These are phyloP conservation scores for Diaporthe citrichinensis DNA, from an alignment of 2,329 filamentous ascomycete genomes.

Conservation along the genomic window DNA sequence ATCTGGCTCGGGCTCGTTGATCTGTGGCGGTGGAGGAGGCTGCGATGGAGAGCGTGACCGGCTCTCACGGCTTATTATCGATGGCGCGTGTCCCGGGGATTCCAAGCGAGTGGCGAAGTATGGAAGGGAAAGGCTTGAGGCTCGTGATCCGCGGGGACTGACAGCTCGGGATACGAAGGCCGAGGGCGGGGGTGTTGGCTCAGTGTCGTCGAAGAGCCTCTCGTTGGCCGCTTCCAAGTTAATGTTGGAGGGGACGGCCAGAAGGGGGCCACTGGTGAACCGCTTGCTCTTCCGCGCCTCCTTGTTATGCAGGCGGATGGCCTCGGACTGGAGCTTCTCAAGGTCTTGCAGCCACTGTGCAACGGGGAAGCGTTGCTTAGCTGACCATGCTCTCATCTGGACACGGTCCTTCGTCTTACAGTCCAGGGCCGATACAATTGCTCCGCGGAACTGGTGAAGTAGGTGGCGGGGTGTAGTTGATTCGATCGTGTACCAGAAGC, in stretches of 20 bases:
- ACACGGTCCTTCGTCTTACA: slow-evolving; percentile 69
- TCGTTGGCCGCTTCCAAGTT: slow-evolving; percentile 39
- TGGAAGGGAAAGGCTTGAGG: slow-evolving; percentile 44
- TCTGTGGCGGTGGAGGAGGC: slow-evolving; percentile 8
- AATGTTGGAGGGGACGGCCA: slow-evolving; percentile 42
- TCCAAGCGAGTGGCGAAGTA: slow-evolving; percentile 40
- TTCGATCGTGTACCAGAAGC: slow-evolving; percentile 80
- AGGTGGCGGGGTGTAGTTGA: slow-evolving; percentile 74
- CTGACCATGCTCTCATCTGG: slow-evolving; percentile 75
- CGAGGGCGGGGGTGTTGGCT: slow-evolving; percentile 27
- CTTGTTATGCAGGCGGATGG: slow-evolving; percentile 65
- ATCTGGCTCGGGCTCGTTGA: slow-evolving; percentile 28
- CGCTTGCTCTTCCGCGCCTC: slow-evolving; percentile 47
- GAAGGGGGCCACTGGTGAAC: slow-evolving; percentile 40
- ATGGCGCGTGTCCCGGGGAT: slow-evolving; percentile 5
- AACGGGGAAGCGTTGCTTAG: slow-evolving; percentile 76
- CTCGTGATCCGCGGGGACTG: slow-evolving; percentile 41
- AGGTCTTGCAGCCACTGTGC: slow-evolving; percentile 77
- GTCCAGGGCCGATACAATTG: slow-evolving; percentile 72
- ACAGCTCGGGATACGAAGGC: slow-evolving; percentile 32
- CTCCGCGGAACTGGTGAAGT: slow-evolving; percentile 74
- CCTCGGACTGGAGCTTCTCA: slow-evolving; percentile 71
- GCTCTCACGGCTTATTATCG: background rate
- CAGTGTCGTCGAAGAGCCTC: slow-evolving; percentile 40
- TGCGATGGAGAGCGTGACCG: slow-evolving; percentile 13